Evolutionary conservation across 345 rosid genomes (phyloP).

Genomic region (Acer campestre): DNA sequence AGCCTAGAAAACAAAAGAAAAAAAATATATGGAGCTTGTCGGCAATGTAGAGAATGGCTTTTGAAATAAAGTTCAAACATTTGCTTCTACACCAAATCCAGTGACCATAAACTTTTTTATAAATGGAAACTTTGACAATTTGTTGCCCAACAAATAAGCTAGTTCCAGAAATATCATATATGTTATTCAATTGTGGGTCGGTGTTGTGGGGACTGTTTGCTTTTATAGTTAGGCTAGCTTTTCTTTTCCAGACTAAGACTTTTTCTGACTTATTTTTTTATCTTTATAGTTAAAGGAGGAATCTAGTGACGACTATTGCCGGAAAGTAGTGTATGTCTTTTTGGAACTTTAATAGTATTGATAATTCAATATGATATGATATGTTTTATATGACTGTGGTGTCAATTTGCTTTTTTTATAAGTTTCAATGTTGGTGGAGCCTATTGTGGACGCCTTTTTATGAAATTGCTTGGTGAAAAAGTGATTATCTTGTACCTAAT

Average conservation of each 20-base stretch:
- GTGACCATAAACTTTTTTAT: too few relatives aligned
- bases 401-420: conserved; percentile 6
- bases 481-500: conserved; percentile 17
- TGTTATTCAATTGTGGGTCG: conserved; percentile 32
- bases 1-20: too few relatives aligned
- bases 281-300: conserved; percentile 16
- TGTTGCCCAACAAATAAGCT: background rate
- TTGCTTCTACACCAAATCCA: too few relatives aligned
- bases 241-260: conserved; percentile 19
- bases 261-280: background rate
- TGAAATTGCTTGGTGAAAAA: background rate
- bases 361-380: background rate
- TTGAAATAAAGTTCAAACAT: too few relatives aligned
- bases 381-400: background rate
- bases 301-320: conserved; percentile 28
- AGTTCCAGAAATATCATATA: conserved; percentile 9
- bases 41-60: too few relatives aligned
- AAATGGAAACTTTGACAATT: too few relatives aligned
- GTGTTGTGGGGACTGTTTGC: conserved; percentile 26
- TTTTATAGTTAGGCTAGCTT: conserved; percentile 8
- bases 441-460: background rate
- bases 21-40: too few relatives aligned
- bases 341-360: conserved; percentile 8
- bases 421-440: conserved; percentile 11
- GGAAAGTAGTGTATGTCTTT: conserved; percentile 19